phyloP scores from a whole-genome alignment of 768 basidiomycete genomes.

The Chiua virens region DNA sequence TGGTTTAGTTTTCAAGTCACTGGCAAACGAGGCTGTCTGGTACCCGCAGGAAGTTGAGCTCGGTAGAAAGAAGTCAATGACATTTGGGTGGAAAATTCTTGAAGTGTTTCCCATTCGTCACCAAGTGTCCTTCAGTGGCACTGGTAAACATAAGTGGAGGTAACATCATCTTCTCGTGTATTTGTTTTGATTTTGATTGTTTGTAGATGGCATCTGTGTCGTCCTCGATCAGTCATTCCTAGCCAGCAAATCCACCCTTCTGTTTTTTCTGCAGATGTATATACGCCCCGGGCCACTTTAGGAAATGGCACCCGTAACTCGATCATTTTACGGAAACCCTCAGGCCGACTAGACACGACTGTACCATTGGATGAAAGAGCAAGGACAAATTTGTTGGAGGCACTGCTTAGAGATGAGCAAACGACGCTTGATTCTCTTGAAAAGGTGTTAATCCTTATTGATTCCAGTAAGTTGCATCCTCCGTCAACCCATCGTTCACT shows the following conservation, averaged over 20 bases:
- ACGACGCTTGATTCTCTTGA: neutral
- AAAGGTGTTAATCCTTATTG: conserved; percentile 6
- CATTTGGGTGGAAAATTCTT: neutral
- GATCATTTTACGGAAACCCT: neutral
- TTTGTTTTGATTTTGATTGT: too few relatives aligned
- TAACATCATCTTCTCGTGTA: neutral
- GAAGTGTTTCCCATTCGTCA: conserved; percentile 1
- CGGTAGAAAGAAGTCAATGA: neutral
- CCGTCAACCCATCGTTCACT: neutral
- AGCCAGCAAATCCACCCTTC: conserved; percentile 3
- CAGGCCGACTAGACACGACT: neutral
- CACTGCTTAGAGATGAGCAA: neutral
- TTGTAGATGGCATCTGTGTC: neutral
- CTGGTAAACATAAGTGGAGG: conserved; percentile 5
- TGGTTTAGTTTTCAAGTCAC: conserved; percentile 2
- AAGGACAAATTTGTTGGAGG: neutral
- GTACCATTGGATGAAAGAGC: neutral
- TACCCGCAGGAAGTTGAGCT: conserved; percentile 3
- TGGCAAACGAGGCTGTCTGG: neutral
- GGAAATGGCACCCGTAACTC: neutral
- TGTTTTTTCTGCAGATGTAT: neutral
- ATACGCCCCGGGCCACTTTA: conserved; percentile 3
- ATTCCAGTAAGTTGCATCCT: neutral
- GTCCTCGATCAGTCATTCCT: conserved; percentile 7
- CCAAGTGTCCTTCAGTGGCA: conserved; percentile 10